Evolutionary conservation across 75 land plant genomes (phyloP).

Genomic region (Cunninghamia lanceolata): DNA sequence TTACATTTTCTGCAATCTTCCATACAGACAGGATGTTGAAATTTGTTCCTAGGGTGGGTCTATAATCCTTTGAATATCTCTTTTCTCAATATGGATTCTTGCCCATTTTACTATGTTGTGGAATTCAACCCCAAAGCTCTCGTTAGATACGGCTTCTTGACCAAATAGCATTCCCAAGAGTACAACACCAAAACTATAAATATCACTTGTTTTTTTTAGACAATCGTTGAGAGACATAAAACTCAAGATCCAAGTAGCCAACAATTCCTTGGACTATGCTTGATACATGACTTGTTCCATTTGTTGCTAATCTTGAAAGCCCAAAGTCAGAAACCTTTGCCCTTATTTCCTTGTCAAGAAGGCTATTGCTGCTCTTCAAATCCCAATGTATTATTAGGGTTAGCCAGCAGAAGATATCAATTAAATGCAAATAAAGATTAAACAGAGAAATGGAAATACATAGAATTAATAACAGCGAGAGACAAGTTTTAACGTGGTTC

Average conservation of each 20-base stretch:
- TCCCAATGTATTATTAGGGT: conserved; percentile 84
- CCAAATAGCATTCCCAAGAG: conserved; percentile 73
- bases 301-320: conserved; percentile 66
- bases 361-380: conserved; percentile 77
- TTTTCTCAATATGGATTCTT: conserved; percentile 57
- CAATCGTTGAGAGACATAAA: conserved; percentile 62
- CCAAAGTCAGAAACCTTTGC: conserved; percentile 88
- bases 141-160: conserved; percentile 67
- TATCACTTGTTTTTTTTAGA: conserved; percentile 76
- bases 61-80: conserved; percentile 59
- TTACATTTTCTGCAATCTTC: conserved; percentile 73
- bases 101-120: conserved; percentile 79
- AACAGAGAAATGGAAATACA: too few relatives aligned
- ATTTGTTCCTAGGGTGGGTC: conserved; percentile 45
- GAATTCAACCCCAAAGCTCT: conserved; percentile 61
- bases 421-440: too few relatives aligned
- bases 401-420: too few relatives aligned
- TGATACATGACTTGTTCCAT: conserved; percentile 62
- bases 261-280: conserved; percentile 72
- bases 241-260: conserved; percentile 85
- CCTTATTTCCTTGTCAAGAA: conserved; percentile 64
- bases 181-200: conserved; percentile 77
- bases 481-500: too few relatives aligned
- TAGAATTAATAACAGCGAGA: too few relatives aligned
- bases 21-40: conserved; percentile 67